These are phyloP conservation scores for Acarospora socialis DNA, from an alignment of 2,329 filamentous ascomycete genomes.

Conservation along the genomic window DNA sequence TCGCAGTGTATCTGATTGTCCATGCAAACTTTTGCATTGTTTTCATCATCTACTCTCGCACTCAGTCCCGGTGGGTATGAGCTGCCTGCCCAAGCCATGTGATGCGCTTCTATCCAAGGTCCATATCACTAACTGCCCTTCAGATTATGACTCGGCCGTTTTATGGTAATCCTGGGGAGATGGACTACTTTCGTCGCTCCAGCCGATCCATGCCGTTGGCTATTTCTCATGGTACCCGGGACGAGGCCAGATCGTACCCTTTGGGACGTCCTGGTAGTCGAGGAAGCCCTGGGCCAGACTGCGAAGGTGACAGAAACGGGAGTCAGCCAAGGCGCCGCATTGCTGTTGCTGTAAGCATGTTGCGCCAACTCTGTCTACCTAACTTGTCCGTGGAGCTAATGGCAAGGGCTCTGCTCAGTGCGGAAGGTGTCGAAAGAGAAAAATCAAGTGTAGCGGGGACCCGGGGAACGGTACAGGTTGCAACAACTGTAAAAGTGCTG, in stretches of 20 bases:
- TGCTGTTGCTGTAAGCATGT: conserved; percentile 19
- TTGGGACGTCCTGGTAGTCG: conserved; percentile 5
- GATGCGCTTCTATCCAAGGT: too few relatives aligned
- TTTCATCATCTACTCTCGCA: too few relatives aligned
- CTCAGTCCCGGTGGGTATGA: too few relatives aligned
- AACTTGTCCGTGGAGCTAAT: conserved; percentile 3
- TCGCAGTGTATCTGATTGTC: too few relatives aligned
- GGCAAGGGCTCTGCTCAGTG: conserved; percentile 44
- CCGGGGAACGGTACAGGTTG: conserved; percentile 63
- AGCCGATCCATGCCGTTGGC: conserved; percentile 15
- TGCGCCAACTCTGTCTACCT: neutral
- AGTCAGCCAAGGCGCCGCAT: conserved; percentile 18
- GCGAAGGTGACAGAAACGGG: conserved; percentile 15
- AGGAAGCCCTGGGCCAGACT: conserved; percentile 8
- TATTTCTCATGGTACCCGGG: conserved; percentile 5
- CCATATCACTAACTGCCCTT: too few relatives aligned
- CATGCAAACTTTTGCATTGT: too few relatives aligned
- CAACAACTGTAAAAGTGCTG: conserved; percentile 65
- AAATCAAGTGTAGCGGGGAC: conserved; percentile 90
- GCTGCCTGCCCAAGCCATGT: too few relatives aligned
- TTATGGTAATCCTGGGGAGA: conserved; percentile 4
- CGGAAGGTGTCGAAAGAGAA: conserved; percentile 75
- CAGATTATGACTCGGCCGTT: conserved; percentile 9
- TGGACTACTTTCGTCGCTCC: conserved; percentile 16
- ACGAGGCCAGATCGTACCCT: conserved; percentile 6